These are phyloP conservation scores for Cercophora scortea DNA, from an alignment of 495 filamentous ascomycete species.

Conservation along the genomic window DNA sequence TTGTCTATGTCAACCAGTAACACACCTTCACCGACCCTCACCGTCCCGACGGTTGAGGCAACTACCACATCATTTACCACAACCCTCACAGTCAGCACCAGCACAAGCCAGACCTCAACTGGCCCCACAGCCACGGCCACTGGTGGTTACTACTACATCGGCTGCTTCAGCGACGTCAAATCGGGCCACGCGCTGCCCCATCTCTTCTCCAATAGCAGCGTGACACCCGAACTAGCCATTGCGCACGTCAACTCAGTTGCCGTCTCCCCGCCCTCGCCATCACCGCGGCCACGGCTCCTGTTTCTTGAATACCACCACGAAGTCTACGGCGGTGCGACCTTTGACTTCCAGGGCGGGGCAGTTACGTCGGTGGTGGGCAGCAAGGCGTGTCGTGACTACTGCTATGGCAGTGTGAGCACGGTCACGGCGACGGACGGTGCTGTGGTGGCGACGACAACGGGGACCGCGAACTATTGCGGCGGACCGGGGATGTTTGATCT, in stretches of 20 bases:
- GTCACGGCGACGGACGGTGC: neutral
- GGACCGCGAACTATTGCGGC: neutral
- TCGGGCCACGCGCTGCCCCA: neutral
- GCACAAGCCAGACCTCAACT: neutral
- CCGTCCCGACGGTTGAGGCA: neutral
- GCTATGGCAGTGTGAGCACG: neutral
- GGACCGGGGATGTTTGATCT: neutral
- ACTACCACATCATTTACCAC: neutral
- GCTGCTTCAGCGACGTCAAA: neutral
- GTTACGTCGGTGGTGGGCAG: neutral
- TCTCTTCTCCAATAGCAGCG: neutral
- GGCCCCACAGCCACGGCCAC: neutral
- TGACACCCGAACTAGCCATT: neutral
- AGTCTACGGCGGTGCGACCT: neutral
- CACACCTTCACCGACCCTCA: neutral
- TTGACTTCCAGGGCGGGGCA: neutral
- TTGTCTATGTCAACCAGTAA: neutral
- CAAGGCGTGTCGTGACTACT: neutral
- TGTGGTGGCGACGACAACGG: neutral
- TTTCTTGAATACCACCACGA: neutral
- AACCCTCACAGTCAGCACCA: neutral
- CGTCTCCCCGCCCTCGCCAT: neutral
- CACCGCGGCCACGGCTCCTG: neutral
- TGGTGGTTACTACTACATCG: neutral
- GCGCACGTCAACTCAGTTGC: neutral